These are phyloP conservation scores for Mycena chlorophos DNA, from an alignment of 768 basidiomycete genomes.

Conservation along the genomic window DNA sequence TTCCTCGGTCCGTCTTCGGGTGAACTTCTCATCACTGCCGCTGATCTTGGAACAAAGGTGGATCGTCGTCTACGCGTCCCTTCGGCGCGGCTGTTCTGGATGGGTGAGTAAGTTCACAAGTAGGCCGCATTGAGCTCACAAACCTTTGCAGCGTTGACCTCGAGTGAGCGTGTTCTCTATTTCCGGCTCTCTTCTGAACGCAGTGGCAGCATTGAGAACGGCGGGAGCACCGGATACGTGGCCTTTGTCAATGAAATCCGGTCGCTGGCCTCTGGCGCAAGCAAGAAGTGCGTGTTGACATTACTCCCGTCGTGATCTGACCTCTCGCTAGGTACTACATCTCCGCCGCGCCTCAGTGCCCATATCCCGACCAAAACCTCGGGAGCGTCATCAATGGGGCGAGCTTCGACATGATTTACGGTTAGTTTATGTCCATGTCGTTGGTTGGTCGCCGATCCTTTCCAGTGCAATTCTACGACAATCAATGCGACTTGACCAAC, in stretches of 20 bases:
- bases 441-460: not conserved
- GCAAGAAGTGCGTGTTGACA: constrained; percentile 46
- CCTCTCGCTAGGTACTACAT: constrained; percentile 74
- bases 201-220: constrained; percentile 64
- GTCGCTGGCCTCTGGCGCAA: constrained; percentile 48
- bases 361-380: constrained; percentile 66
- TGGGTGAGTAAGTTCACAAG: constrained; percentile 44
- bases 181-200: not conserved
- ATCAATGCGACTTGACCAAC: constrained; percentile 50
- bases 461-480: constrained; percentile 56
- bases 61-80: constrained; percentile 56
- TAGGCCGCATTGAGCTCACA: not conserved
- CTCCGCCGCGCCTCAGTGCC: constrained; percentile 66
- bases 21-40: not conserved
- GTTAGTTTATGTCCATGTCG: constrained; percentile 25
- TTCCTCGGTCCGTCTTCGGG: constrained; percentile 51
- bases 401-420: constrained; percentile 71
- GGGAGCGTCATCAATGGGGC: constrained; percentile 60
- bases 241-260: constrained; percentile 59
- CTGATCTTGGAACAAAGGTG: constrained; percentile 12
- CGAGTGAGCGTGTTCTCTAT: constrained; percentile 34
- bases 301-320: not conserved
- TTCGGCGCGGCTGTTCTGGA: constrained; percentile 74
- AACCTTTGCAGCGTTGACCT: constrained; percentile 54
- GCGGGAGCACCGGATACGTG: constrained; percentile 47